These are phyloP conservation scores for Isoetes taiwanensis DNA, from an alignment of 75 land plant species.

Conservation along the genomic window DNA sequence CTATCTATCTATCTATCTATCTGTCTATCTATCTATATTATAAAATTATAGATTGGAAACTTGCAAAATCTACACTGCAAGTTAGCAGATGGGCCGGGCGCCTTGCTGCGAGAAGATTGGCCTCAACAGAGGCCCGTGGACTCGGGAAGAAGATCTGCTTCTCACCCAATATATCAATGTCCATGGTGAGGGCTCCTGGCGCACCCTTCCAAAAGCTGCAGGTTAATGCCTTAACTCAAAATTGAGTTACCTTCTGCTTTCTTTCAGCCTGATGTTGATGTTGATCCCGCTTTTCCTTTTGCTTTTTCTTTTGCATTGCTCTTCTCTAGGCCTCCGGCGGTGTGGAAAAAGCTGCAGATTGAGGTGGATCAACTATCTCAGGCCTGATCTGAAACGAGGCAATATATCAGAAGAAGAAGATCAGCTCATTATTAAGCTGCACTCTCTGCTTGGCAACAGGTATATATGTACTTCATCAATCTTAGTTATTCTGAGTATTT, in stretches of 20 bases:
- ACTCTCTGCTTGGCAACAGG: background rate
- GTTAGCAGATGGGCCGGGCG: constrained; percentile 12
- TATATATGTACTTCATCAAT: too few species aligned
- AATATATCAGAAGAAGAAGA: background rate
- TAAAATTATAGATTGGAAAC: too few species aligned
- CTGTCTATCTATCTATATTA: too few species aligned
- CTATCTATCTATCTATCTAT: too few species aligned
- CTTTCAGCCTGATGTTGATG: too few species aligned
- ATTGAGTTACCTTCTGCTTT: too few species aligned
- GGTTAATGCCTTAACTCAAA: too few species aligned
- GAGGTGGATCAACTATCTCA: constrained; percentile 2
- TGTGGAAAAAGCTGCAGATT: constrained; percentile 7
- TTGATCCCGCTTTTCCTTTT: too few species aligned
- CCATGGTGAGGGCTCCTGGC: constrained; percentile 13
- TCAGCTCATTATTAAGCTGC: constrained; percentile 1
- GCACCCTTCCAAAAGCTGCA: constrained; percentile 10
- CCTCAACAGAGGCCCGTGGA: constrained; percentile 14
- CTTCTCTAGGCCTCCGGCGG: background rate
- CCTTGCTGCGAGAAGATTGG: constrained; percentile 16
- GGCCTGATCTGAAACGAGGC: constrained; percentile 4
- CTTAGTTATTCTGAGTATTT: too few species aligned
- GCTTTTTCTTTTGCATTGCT: too few species aligned
- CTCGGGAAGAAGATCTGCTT: constrained; percentile 8
- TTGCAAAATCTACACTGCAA: too few species aligned
- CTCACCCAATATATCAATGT: constrained; percentile 5